These are phyloP conservation scores for Diplodia scrobiculata DNA, from an alignment of 2,329 filamentous ascomycete species.

Conservation along the genomic window DNA sequence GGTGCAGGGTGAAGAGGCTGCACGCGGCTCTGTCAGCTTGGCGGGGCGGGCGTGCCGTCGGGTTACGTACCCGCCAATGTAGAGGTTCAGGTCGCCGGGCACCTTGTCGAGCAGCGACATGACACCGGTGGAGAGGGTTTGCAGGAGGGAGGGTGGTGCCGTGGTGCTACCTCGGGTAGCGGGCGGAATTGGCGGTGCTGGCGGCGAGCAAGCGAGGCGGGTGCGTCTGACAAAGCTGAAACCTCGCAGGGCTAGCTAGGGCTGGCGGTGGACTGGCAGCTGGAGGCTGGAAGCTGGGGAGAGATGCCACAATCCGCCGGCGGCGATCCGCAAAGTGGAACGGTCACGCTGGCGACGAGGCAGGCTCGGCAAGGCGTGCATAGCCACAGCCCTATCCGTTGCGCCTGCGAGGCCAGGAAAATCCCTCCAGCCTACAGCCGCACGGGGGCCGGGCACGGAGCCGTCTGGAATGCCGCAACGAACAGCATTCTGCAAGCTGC, in stretches of 20 bases:
- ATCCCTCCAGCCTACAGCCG: constrained; percentile 16
- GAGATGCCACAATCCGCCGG: constrained; percentile 12
- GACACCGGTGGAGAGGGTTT: constrained; percentile 29
- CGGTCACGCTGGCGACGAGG: constrained; percentile 5
- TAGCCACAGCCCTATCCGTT: constrained; percentile 24
- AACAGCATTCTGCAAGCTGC: constrained; percentile 8
- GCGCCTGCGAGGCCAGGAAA: constrained; percentile 9
- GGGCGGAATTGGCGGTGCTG: background rate
- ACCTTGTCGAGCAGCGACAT: constrained; percentile 68
- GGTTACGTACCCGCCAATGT: constrained; percentile 71
- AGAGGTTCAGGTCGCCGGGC: constrained; percentile 69
- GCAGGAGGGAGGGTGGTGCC: constrained; percentile 26
- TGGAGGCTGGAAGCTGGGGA: constrained; percentile 14
- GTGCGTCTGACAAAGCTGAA: constrained; percentile 29
- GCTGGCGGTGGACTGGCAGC: constrained; percentile 1
- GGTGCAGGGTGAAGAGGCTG: constrained; percentile 78
- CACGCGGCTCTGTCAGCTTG: constrained; percentile 30
- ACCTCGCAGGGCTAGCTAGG: constrained; percentile 25
- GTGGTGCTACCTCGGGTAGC: constrained; percentile 25
- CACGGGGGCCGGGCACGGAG: background rate
- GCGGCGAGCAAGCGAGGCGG: constrained; percentile 17
- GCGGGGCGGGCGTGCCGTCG: constrained; percentile 33
- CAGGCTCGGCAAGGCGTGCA: constrained; percentile 10
- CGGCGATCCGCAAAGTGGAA: constrained; percentile 8
- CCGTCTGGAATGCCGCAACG: background rate